A percentile compares a stretch with the other conserved stretches of the same genome.
Conservation (phyloP, 2,329 filamentous ascomycete species). For the Monosporascus cannonballus region DNA sequence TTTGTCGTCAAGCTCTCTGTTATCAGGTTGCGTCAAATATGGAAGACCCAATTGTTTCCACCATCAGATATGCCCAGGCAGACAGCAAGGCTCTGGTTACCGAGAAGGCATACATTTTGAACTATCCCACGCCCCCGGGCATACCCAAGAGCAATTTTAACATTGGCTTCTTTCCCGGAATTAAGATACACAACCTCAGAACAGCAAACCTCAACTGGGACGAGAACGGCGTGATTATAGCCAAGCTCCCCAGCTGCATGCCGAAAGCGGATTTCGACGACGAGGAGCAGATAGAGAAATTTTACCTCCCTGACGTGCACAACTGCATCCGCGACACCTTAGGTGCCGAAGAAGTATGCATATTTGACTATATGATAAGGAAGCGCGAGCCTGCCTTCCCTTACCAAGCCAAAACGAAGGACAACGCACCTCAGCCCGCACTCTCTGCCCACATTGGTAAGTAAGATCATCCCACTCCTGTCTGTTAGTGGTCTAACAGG, state of each 20-base stretch:
- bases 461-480: neutral
- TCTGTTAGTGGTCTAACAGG: neutral
- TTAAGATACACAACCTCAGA: constrained; percentile 11
- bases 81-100: constrained; percentile 1
- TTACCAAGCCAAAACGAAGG: constrained; percentile 2
- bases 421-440: constrained; percentile 7
- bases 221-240: constrained; percentile 7
- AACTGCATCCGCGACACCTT: constrained; percentile 4
- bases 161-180: constrained; percentile 6
- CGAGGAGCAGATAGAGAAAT: constrained; percentile 9
- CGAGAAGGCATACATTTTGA: constrained; percentile 14
- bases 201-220: constrained; percentile 1
- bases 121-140: constrained; percentile 9
- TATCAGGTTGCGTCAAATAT: neutral
- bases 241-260: constrained; percentile 2
- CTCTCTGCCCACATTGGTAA: constrained; percentile 10
- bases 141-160: constrained; percentile 11
- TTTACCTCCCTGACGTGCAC: constrained; percentile 10
- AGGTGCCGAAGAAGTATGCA: constrained; percentile 9
- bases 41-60: neutral
- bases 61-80: constrained; percentile 8
- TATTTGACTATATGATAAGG: constrained; percentile 11
- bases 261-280: constrained; percentile 8
- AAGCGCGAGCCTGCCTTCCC: constrained; percentile 8
- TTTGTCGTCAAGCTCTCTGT: neutral